Evolutionary conservation across 768 basidiomycete genomes (phyloP), one percentile per base, ranked within the genome.

Genomic region (Dioszegia crocea): DNA sequence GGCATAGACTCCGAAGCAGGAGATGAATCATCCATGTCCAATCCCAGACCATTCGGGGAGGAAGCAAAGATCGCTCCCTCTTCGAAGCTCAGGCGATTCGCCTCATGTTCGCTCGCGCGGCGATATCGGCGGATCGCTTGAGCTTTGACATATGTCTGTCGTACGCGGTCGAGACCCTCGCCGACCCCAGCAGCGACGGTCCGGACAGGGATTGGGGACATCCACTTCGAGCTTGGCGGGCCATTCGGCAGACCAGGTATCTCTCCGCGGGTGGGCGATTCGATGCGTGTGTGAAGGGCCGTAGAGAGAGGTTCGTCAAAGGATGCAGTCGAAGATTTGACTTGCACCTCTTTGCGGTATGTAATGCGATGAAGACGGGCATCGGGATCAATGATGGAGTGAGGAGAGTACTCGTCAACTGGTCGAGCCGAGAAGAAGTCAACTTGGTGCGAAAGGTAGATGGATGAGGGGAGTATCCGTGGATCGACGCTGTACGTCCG

Each of bases 181-280:
- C 64, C 67, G 2, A 70, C 46, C 10, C 68, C 67, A 0, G 59
- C 60, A 16, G 66, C 67, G 33, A 70, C 70, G 31, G 59, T 59
- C 39, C 67, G 56, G 59, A 68, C 67, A 9, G 71, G 71, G 23
- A 71, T 68, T 27, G 63, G 49, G 19, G 47, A 30, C 1, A 31
- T 29, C 54, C 64, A 66, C 24, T 61, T 61, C 27, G 59, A 30
- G 2, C 38, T 31, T 1, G 69, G 67, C 24, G 57, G 45, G 12
- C 88, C 89, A 63, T 92, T 92, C 0, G 89, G 90, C 36, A 87
- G 81, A 84, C 89, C 88, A 0, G 91, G 91, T 1, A 91, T 81
- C 30, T 77, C 73, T 1, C 56, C 75, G 19, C 78, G 68, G 41
- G 68, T 61, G 17, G 72, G 78, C 23, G 80, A 79, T 33, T 83